Evolutionary conservation across 2,329 filamentous ascomycete species (phyloP).

Genomic region (Diaporthe nobilis): DNA sequence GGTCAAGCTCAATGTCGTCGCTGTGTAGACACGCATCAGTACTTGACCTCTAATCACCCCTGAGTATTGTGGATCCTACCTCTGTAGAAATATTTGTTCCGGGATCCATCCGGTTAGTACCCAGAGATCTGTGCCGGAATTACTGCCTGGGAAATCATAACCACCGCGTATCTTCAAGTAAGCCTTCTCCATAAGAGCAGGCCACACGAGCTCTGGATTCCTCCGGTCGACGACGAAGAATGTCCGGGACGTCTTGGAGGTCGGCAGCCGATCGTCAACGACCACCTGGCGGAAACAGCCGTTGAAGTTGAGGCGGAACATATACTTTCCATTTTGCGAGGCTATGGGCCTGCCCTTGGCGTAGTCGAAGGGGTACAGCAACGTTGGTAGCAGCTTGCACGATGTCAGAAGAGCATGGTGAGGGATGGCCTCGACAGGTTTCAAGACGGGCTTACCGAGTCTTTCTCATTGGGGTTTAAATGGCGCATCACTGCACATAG

Average conservation of each 20-base stretch:
- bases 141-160: conserved; percentile 98
- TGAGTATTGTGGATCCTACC: conserved; percentile 54
- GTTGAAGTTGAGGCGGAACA: conserved; percentile 95
- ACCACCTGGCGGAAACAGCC: conserved; percentile 89
- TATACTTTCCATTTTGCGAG: conserved; percentile 88
- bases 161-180: conserved; percentile 96
- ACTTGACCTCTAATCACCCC: too few species aligned
- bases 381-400: conserved; percentile 75
- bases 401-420: conserved; percentile 23
- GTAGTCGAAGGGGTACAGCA: conserved; percentile 82
- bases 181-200: conserved; percentile 93
- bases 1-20: conserved; percentile 82
- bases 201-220: conserved; percentile 88
- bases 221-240: conserved; percentile 90
- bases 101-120: conserved; percentile 96
- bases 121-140: conserved; percentile 95
- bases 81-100: conserved; percentile 92
- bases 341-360: conserved; percentile 68
- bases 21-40: conserved; percentile 55
- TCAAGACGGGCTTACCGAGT: conserved; percentile 67
- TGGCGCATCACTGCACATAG: conserved; percentile 85
- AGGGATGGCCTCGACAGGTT: neutral
- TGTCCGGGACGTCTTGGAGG: conserved; percentile 79
- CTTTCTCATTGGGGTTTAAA: conserved; percentile 73
- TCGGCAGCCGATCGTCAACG: conserved; percentile 90